Percentiles rank a stretch among this genome's conserved stretches.
Evolutionary conservation across 345 rosid species (phyloP).

Genomic region (Salix exigua): DNA sequence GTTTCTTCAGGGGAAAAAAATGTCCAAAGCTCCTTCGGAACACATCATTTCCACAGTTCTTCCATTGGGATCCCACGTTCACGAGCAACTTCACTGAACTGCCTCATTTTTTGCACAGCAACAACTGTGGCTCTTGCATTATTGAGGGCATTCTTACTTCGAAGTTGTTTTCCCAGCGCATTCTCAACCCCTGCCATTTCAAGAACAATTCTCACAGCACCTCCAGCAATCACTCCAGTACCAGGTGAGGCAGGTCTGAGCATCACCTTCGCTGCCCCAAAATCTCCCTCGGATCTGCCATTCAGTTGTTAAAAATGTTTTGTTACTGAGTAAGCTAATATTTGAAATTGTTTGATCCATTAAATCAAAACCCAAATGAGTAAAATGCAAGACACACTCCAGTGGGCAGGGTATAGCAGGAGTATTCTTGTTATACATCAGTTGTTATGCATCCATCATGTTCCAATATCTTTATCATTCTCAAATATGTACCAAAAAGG

Average conservation of each 20-base stretch:
- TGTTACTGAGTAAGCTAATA: background rate
- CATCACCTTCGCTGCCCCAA: conserved; percentile 92
- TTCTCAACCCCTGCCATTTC: conserved; percentile 95
- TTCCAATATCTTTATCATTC: background rate
- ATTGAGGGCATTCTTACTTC: conserved; percentile 83
- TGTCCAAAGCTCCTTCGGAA: background rate
- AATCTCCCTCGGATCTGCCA: conserved; percentile 73
- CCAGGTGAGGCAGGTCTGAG: conserved; percentile 93
- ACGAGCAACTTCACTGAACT: conserved; percentile 70
- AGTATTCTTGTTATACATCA: background rate
- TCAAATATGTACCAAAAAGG: background rate
- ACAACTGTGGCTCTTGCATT: conserved; percentile 87
- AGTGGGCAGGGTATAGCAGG: background rate
- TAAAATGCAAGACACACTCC: background rate
- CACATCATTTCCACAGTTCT: conserved; percentile 69
- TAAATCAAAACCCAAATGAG: background rate
- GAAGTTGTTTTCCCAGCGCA: conserved; percentile 71
- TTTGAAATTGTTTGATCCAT: background rate
- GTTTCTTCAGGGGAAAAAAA: background rate
- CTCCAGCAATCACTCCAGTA: conserved; percentile 91
- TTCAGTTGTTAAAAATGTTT: conserved; percentile 1
- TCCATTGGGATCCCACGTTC: conserved; percentile 95
- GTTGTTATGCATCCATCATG: background rate
- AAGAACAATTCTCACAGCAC: conserved; percentile 80
- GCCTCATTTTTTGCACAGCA: conserved; percentile 77